A percentile compares a stretch with the other conserved stretches of the same genome.
These are phyloP conservation scores for Gymnopilus dilepis DNA, from an alignment of 768 basidiomycete species.

Conservation along the genomic window DNA sequence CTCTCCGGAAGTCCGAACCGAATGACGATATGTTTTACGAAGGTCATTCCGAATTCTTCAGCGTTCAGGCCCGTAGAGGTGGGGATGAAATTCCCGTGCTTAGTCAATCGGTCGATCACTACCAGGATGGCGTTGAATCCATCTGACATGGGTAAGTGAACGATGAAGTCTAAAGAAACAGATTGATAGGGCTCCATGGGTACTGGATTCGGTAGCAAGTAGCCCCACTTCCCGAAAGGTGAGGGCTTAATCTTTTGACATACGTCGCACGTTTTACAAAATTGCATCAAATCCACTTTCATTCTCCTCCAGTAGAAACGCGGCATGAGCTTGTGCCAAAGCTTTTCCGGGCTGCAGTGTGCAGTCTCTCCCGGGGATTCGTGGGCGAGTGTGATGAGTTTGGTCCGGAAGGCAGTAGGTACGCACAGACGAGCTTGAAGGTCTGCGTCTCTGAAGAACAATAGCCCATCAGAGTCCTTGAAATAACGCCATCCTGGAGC, in stretches of 20 bases:
- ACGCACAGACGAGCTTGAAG: too few relatives aligned
- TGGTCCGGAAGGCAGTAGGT: too few relatives aligned
- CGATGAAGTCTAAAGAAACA: constrained; percentile 7
- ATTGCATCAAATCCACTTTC: neutral
- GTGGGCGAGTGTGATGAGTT: too few relatives aligned
- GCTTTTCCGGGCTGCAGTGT: too few relatives aligned
- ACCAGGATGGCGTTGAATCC: constrained; percentile 13
- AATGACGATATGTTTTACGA: neutral
- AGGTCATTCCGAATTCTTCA: neutral
- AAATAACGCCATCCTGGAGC: too few relatives aligned
- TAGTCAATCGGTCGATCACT: constrained; percentile 12
- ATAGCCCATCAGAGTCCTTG: too few relatives aligned
- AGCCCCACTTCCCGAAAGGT: neutral
- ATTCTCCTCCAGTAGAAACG: neutral
- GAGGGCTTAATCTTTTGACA: constrained; percentile 4
- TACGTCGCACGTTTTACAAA: neutral
- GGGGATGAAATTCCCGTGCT: neutral
- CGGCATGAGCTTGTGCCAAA: too few relatives aligned
- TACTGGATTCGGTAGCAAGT: neutral
- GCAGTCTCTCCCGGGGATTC: too few relatives aligned
- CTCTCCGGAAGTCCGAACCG: neutral
- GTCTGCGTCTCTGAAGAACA: too few relatives aligned
- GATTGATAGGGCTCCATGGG: constrained; percentile 2
- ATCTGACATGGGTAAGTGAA: neutral
- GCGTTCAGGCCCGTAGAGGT: neutral